Percentiles rank a stretch among this genome's conserved stretches.
These are phyloP conservation scores for Suillus occidentalis DNA, from an alignment of 768 basidiomycete species.

Conservation along the genomic window DNA sequence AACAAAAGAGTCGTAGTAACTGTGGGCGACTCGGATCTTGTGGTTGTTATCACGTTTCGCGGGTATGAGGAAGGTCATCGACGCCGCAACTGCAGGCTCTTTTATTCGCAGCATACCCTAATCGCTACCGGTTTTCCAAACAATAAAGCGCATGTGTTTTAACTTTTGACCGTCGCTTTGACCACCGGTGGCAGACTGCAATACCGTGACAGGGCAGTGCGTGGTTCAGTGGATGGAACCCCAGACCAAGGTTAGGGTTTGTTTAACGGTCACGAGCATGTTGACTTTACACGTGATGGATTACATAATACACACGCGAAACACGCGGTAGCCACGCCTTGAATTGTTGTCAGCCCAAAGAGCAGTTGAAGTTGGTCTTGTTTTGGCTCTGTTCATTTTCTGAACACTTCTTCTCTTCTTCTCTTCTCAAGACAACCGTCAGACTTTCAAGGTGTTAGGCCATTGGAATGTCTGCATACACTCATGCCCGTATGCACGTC, in stretches of 20 bases:
- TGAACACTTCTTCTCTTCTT: neutral
- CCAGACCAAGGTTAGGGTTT: conserved; percentile 9
- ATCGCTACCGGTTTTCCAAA: neutral
- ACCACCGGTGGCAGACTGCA: neutral
- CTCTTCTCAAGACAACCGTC: conserved; percentile 3
- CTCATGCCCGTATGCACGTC: conserved; percentile 38
- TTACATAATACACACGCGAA: conserved; percentile 33
- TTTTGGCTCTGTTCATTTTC: conserved; percentile 6
- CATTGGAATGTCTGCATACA: conserved; percentile 38
- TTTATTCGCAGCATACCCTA: neutral
- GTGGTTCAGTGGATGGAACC: neutral
- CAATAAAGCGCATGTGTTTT: neutral
- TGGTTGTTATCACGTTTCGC: neutral
- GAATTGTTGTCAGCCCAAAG: conserved; percentile 14
- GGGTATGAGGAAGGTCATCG: neutral
- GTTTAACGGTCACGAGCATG: conserved; percentile 5
- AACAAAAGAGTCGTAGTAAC: too few relatives aligned
- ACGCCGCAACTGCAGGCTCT: neutral
- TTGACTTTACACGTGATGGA: conserved; percentile 30
- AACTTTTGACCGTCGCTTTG: neutral
- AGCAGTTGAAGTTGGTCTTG: conserved; percentile 1
- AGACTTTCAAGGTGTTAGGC: conserved; percentile 49
- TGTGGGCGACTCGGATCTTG: neutral
- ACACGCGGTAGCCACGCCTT: conserved; percentile 14
- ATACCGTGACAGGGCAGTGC: too few relatives aligned